Base-by-base conservation (phyloP, 2,329 filamentous ascomycete species). In the Ophiostoma novo-ulmi region DNA sequence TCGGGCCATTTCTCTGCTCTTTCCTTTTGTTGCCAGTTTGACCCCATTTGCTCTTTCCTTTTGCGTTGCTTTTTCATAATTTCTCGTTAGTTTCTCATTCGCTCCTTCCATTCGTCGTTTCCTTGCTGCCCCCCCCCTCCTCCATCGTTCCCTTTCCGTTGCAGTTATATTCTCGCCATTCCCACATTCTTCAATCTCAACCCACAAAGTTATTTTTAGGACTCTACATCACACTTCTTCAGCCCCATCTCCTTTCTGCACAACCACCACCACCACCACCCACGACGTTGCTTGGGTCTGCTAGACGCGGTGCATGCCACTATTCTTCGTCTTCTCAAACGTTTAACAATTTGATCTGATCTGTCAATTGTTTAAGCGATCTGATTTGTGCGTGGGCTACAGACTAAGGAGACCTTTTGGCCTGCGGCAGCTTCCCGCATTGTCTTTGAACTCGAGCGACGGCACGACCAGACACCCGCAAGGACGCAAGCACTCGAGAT, bases 131-230 rank as follows among this genome's bases (percentile, higher is more conserved):
- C 61, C 17, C 61, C 17, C 61, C 20, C 36, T 10, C 63, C 36
- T 17, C 36, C 36, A 31, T 31, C 3, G 31, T 26, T 20, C 10
- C 14, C 13, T 36, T 65, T 39, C 17, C 10, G 20, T 22, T n/a
- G 35, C 17, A 65, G 63, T 38, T 64, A 38, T 38, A 68, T 67
- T 71, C 70, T 70, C 66, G 66, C 71, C 66, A 36, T 61, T 68
- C 44, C 65, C 71, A 70, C 67, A 26, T 69, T 58, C 61, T 63
- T 64, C 65, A 31, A 52, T 65, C 41, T 64, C 48, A 67, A n/a
- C 68, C 65, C 64, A 44, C 65, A 69, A 70, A 68, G 72, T 72
- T 74, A 74, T 74, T 74, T 74, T 73, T 74, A 73, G 73, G 72
- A 72, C 65, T 69, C 55, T n/a, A 31, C 55, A 41, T 70, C 35